Evolutionary conservation across 345 rosid species (phyloP).

Genomic region (Eucalyptus grandis): DNA sequence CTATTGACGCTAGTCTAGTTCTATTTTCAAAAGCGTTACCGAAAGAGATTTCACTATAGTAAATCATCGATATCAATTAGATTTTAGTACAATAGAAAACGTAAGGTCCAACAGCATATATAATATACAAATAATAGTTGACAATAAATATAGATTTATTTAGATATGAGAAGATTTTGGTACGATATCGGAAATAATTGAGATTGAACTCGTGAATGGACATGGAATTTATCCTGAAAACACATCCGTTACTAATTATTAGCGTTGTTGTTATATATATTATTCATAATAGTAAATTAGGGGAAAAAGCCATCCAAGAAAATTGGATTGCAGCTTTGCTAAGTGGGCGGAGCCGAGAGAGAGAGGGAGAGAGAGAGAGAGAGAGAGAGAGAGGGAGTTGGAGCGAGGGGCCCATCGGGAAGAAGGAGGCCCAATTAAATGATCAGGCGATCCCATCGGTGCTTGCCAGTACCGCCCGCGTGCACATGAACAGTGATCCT

Average conservation of each 20-base stretch:
- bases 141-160: too few relatives aligned
- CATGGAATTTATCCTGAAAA: background rate
- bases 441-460: background rate
- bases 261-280: background rate
- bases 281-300: background rate
- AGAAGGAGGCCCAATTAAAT: background rate
- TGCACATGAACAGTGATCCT: background rate
- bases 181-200: background rate
- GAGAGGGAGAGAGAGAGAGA: background rate
- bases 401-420: background rate
- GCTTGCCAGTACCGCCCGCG: background rate
- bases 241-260: background rate
- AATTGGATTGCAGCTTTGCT: background rate
- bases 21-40: background rate
- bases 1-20: accelerated
- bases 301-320: background rate
- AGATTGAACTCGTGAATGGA: background rate
- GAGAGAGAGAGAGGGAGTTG: background rate
- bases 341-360: background rate
- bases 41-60: background rate
- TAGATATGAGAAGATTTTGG: background rate
- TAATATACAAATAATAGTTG: background rate
- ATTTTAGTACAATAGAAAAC: accelerated
- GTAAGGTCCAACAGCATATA: accelerated
- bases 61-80: background rate